phyloP scores from a whole-genome alignment of 2,329 filamentous ascomycete species.

The Colletotrichum siamense region DNA sequence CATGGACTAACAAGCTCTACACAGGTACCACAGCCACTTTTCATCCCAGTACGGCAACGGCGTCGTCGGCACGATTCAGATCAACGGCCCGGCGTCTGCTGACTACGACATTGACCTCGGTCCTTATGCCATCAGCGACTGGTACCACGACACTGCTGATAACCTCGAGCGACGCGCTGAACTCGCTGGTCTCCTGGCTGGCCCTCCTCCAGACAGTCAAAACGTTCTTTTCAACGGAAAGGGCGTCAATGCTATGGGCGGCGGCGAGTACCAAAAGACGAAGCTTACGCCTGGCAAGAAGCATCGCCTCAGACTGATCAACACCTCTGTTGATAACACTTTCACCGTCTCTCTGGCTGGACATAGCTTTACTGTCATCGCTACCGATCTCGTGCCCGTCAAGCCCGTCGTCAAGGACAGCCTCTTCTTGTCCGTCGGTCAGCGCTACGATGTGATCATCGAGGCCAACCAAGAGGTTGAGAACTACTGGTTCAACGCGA shows the following conservation, averaged over 20 bases:
- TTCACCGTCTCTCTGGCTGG: conserved; percentile 56
- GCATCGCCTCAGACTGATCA: conserved; percentile 56
- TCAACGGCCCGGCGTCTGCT: conserved; percentile 48
- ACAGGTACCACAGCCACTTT: conserved; percentile 56
- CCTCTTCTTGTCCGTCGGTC: conserved; percentile 55
- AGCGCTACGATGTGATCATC: conserved; percentile 47
- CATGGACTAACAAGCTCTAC: conserved; percentile 26
- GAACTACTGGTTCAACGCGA: conserved; percentile 50
- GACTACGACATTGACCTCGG: conserved; percentile 69
- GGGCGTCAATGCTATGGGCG: conserved; percentile 33
- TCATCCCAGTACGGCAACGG: conserved; percentile 57
- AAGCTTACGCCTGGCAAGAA: conserved; percentile 47
- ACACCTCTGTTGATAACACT: conserved; percentile 54
- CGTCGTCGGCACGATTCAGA: conserved; percentile 54
- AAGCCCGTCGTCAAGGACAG: conserved; percentile 52
- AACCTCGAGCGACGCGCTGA: conserved; percentile 24
- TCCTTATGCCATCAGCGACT: conserved; percentile 55
- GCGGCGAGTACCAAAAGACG: conserved; percentile 34
- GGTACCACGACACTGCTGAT: conserved; percentile 48
- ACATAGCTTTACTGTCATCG: conserved; percentile 58
- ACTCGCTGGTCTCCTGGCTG: conserved; percentile 20
- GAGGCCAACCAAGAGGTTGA: conserved; percentile 35
- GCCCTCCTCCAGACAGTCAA: conserved; percentile 30
- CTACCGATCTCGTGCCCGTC: conserved; percentile 59
- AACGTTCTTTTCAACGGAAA: conserved; percentile 52